Percentiles rank a stretch among this genome's conserved stretches.
phyloP scores from a whole-genome alignment of 2,329 filamentous ascomycete species.

The Fusarium tupiense region DNA sequence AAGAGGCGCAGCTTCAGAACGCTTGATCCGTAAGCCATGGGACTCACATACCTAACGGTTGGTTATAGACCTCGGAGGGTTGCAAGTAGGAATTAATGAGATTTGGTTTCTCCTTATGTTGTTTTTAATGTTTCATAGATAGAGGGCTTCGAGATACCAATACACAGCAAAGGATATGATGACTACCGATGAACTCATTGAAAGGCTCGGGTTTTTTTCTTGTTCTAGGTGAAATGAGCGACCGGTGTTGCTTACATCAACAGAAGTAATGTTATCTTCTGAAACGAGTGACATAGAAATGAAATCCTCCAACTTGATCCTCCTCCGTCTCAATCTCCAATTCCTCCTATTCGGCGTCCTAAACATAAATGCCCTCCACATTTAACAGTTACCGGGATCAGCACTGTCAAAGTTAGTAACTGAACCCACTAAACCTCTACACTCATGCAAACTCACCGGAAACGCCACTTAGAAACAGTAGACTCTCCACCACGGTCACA shows the following conservation, averaged over 20 bases:
- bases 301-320: accelerated
- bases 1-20: not conserved
- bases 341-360: not conserved
- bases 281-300: not conserved
- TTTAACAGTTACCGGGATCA: not conserved
- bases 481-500: not conserved
- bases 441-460: not conserved
- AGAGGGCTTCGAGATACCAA: not conserved
- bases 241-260: no score
- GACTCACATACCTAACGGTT: not conserved
- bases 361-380: not conserved
- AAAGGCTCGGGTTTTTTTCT: accelerated
- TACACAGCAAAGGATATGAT: accelerated
- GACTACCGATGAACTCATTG: not conserved
- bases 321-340: no score
- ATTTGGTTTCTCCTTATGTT: accelerated
- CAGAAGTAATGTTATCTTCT: not conserved
- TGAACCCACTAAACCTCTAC: accelerated
- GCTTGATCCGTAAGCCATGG: not conserved
- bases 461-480: not conserved
- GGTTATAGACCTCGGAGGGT: no score
- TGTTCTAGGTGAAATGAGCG: not conserved
- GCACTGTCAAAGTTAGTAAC: not conserved
- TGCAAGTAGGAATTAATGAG: no score
- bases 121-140: not conserved